Evolutionary conservation across 1,284 basidiomycete species (phyloP).

Genomic region (Psilocybe mexicana): DNA sequence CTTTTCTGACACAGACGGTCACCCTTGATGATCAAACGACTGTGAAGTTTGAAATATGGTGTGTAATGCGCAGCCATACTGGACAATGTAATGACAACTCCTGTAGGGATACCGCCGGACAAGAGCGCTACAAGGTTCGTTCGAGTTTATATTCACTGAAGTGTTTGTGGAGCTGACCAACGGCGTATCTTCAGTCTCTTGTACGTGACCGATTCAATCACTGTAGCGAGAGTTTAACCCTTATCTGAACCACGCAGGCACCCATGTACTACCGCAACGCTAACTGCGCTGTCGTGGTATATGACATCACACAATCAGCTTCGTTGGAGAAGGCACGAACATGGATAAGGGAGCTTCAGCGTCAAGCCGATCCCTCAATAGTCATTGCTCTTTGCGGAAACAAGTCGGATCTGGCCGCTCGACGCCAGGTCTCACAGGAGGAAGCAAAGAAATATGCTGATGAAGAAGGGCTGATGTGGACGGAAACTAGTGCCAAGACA

Average conservation of each 20-base stretch:
- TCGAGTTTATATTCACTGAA: constrained; percentile 10
- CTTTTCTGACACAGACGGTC: constrained; percentile 96
- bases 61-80: constrained; percentile 28
- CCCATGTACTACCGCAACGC: constrained; percentile 94
- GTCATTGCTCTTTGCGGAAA: constrained; percentile 96
- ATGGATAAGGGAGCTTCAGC: constrained; percentile 96
- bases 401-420: constrained; percentile 85
- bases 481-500: constrained; percentile 94
- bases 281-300: constrained; percentile 85
- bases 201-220: constrained; percentile 38
- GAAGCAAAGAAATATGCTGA: constrained; percentile 93
- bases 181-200: constrained; percentile 49
- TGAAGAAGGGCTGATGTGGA: constrained; percentile 94
- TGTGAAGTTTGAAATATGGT: constrained; percentile 99
- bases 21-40: constrained; percentile 86
- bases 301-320: constrained; percentile 84
- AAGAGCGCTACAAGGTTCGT: constrained; percentile 88
- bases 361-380: constrained; percentile 96
- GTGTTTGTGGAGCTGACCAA: constrained; percentile 14
- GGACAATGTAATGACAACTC: constrained; percentile 8
- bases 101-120: constrained; percentile 86
- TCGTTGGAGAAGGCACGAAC: constrained; percentile 95
- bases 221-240: constrained; percentile 11
- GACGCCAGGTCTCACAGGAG: constrained; percentile 80
- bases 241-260: constrained; percentile 49